Evolutionary conservation across 768 basidiomycete species (phyloP).

Genomic region (Candolleomyces aberdarensis): DNA sequence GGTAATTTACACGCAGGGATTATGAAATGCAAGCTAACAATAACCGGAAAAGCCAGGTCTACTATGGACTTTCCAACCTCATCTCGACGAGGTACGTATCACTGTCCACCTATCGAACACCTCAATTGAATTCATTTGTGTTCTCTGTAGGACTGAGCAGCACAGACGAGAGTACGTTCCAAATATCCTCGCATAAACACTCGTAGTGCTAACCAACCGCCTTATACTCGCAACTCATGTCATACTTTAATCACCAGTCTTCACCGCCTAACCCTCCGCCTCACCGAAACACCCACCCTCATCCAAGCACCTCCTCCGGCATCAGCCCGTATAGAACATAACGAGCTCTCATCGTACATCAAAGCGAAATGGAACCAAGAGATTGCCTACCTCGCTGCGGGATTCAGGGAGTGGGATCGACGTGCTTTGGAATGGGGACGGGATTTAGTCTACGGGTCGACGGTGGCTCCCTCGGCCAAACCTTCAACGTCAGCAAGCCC

Average conservation of each 20-base stretch:
- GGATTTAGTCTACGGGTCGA: neutral
- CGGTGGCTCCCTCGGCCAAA: neutral
- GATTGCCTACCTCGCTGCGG: conserved; percentile 41
- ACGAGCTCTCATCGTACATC: conserved; percentile 45
- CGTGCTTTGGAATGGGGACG: conserved; percentile 44
- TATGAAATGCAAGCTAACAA: neutral
- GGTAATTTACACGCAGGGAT: conserved; percentile 16
- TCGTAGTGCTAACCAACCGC: neutral
- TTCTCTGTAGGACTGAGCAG: conserved; percentile 45
- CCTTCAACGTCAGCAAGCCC: neutral
- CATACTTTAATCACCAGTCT: conserved; percentile 31
- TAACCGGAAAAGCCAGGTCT: conserved; percentile 38
- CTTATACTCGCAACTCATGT: neutral
- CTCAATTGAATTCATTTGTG: conserved; percentile 5
- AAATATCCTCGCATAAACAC: neutral
- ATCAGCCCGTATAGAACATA: conserved; percentile 45
- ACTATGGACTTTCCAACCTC: conserved; percentile 69
- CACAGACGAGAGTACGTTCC: conserved; percentile 52
- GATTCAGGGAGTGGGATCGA: conserved; percentile 44
- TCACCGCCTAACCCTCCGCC: conserved; percentile 45
- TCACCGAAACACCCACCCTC: conserved; percentile 45
- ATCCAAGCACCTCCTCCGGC: conserved; percentile 53
- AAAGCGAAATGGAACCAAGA: conserved; percentile 61
- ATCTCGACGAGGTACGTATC: conserved; percentile 49
- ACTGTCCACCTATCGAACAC: neutral